Percentiles rank a stretch among this genome's conserved stretches.
phyloP scores from a whole-genome alignment of 768 basidiomycete species.

The Crassisporium funariophilum region DNA sequence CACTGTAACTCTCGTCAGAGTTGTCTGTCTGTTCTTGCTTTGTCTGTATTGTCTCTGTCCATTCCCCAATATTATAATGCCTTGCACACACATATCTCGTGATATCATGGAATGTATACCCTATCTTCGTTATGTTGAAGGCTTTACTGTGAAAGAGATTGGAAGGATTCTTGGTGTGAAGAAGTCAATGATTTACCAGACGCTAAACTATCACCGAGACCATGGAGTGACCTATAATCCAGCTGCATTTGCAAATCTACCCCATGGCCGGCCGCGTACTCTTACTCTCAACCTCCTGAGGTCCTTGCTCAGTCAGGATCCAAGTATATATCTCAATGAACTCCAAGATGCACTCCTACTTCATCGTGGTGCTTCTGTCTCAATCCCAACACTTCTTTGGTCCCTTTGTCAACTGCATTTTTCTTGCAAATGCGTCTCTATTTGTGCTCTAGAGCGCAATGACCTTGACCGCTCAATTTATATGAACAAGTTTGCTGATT shows the following conservation, averaged over 20 bases:
- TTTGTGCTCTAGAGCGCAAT: slow-evolving; percentile 14
- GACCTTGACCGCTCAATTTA: slow-evolving; percentile 9
- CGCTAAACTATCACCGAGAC: slow-evolving; percentile 2
- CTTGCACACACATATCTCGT: slow-evolving; percentile 8
- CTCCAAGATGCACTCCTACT: slow-evolving; percentile 12
- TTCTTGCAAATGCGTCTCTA: slow-evolving; percentile 12
- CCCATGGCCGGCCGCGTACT: slow-evolving; percentile 1
- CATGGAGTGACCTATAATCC: slow-evolving; percentile 14
- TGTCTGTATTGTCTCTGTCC: background rate
- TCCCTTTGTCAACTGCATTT: slow-evolving; percentile 15
- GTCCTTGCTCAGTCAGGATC: slow-evolving; percentile 2
- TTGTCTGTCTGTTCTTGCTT: background rate
- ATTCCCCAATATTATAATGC: background rate
- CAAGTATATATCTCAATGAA: slow-evolving; percentile 13
- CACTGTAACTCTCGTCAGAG: too few species aligned
- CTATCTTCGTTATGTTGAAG: slow-evolving; percentile 7
- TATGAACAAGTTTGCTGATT: slow-evolving; percentile 13
- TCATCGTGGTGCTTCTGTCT: slow-evolving; percentile 1
- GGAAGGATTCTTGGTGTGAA: slow-evolving; percentile 10
- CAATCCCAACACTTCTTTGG: slow-evolving; percentile 12
- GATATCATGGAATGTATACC: slow-evolving; percentile 17
- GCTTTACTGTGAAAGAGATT: slow-evolving; percentile 14
- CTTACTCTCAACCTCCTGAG: slow-evolving; percentile 6
- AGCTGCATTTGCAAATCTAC: background rate
- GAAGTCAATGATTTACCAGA: slow-evolving; percentile 14